These are phyloP conservation scores for Coemansia sp. DNA, from an alignment of 192 early-diverging fungal genomes.

Conservation along the genomic window DNA sequence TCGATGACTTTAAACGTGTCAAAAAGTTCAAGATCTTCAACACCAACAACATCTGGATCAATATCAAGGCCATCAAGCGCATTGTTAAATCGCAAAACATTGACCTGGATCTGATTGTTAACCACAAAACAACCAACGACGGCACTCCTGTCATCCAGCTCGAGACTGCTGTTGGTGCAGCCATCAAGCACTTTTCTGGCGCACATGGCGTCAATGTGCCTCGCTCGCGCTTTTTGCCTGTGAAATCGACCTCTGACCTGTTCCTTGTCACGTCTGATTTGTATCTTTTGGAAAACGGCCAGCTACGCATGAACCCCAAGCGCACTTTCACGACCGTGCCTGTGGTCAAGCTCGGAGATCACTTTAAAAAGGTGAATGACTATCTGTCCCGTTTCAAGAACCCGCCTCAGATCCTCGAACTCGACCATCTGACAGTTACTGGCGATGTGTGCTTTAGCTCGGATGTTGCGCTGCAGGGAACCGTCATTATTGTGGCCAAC, in stretches of 20 bases:
- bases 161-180: constrained; percentile 98
- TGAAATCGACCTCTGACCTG: constrained; percentile 96
- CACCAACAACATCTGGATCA: constrained; percentile 92
- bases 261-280: constrained; percentile 96
- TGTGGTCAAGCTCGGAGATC: constrained; percentile 94
- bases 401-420: constrained; percentile 92
- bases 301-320: constrained; percentile 89
- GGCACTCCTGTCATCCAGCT: constrained; percentile 98
- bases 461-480: constrained; percentile 85
- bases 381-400: constrained; percentile 89
- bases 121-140: constrained; percentile 89
- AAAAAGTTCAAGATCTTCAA: constrained; percentile 99
- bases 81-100: constrained; percentile 76
- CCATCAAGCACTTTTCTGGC: constrained; percentile 94
- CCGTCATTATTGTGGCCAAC: constrained; percentile 99
- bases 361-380: constrained; percentile 95
- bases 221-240: constrained; percentile 94
- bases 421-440: constrained; percentile 97
- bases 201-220: constrained; percentile 99
- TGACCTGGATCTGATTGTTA: constrained; percentile 93
- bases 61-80: constrained; percentile 82
- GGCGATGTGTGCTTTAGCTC: constrained; percentile 98
- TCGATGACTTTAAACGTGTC: constrained; percentile 98
- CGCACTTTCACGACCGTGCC: constrained; percentile 91
- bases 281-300: constrained; percentile 90